Percentiles rank a stretch among this genome's conserved stretches.
phyloP scores from a whole-genome alignment of 495 filamentous ascomycete species.

The Daldinia grandis region DNA sequence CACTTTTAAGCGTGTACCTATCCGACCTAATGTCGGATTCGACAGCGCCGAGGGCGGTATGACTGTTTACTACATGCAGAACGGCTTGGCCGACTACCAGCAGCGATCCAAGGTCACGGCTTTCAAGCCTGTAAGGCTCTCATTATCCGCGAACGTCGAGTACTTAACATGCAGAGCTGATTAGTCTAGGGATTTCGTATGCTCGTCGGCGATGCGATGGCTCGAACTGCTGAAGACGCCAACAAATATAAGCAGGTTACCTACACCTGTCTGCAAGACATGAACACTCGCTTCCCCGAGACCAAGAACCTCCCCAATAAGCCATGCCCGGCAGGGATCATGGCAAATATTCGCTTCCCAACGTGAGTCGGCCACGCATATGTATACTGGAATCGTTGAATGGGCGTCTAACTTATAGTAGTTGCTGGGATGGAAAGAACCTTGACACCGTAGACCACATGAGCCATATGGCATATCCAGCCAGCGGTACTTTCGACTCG shows the following conservation, averaged over 20 bases:
- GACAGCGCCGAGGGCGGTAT: slow-evolving; percentile 50
- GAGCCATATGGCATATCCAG: slow-evolving; percentile 47
- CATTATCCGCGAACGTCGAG: background rate
- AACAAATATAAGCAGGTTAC: slow-evolving; percentile 43
- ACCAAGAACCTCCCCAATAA: slow-evolving; percentile 42
- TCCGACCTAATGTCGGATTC: slow-evolving; percentile 48
- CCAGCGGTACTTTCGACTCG: slow-evolving; percentile 45
- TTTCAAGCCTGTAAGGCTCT: slow-evolving; percentile 49
- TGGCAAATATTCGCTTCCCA: slow-evolving; percentile 51
- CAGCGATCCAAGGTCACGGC: slow-evolving; percentile 49
- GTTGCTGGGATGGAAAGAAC: slow-evolving; percentile 50
- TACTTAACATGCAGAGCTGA: slow-evolving; percentile 1
- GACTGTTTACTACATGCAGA: slow-evolving; percentile 54
- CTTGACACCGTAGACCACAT: slow-evolving; percentile 47
- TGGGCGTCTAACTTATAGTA: slow-evolving; percentile 17
- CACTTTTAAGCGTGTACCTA: slow-evolving; percentile 51
- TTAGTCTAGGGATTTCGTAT: slow-evolving; percentile 46
- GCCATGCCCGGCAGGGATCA: slow-evolving; percentile 48
- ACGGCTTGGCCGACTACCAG: slow-evolving; percentile 45
- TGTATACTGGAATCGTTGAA: background rate
- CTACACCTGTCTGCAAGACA: slow-evolving; percentile 43
- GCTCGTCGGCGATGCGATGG: slow-evolving; percentile 42
- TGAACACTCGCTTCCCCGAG: slow-evolving; percentile 37
- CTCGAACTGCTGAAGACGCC: slow-evolving; percentile 38
- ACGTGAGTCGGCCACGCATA: slow-evolving; percentile 31